Evolutionary conservation across 768 basidiomycete genomes (phyloP).

Genomic region (Galerina marginata): DNA sequence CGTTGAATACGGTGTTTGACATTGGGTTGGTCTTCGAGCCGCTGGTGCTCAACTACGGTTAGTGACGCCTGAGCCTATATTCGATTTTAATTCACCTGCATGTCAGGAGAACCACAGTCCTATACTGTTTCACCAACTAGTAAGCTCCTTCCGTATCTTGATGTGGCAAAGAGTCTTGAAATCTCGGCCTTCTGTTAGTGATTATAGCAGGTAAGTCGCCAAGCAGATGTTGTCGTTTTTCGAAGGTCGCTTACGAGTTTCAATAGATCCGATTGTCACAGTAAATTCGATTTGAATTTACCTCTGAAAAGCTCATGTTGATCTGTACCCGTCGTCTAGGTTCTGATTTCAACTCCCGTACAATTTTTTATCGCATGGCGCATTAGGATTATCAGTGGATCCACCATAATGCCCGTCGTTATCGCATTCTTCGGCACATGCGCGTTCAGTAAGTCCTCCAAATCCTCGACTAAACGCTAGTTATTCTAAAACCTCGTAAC

Average conservation of each 20-base stretch:
- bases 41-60: constrained; percentile 44
- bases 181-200: background rate
- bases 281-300: background rate
- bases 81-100: background rate
- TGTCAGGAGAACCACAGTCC: constrained; percentile 24
- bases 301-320: background rate
- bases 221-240: too few species aligned
- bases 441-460: constrained; percentile 34
- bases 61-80: background rate
- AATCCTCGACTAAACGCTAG: background rate
- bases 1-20: constrained; percentile 39
- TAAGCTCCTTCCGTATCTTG: constrained; percentile 16
- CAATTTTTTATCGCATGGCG: constrained; percentile 50
- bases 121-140: constrained; percentile 33
- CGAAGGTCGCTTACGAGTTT: too few species aligned
- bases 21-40: constrained; percentile 47
- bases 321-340: constrained; percentile 25
- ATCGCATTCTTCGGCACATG: constrained; percentile 33
- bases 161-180: background rate
- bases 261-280: constrained; percentile 13
- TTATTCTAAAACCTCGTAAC: background rate
- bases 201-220: constrained; percentile 10
- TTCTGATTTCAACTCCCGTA: constrained; percentile 43
- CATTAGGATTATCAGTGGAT: constrained; percentile 38
- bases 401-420: constrained; percentile 27